Conservation (phyloP, 495 filamentous ascomycete genomes). For the Pseudoneurospora amorphoporcata region DNA sequence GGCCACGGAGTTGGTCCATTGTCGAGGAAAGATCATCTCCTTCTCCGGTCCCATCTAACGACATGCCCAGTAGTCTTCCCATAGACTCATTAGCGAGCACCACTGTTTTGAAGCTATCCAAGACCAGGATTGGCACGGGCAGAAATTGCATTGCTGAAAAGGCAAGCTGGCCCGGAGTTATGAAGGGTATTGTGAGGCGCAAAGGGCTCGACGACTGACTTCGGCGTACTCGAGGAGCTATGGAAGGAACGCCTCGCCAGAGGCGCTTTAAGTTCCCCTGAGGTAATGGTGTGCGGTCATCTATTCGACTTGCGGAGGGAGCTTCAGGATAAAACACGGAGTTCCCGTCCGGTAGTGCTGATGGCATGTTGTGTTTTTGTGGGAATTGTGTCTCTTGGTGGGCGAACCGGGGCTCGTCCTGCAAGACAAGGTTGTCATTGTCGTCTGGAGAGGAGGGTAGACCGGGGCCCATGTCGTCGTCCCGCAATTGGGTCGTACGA, state of each 20-base stretch:
- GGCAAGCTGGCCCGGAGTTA: conserved; percentile 38
- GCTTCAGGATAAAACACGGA: not conserved
- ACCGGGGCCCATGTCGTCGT: conserved; percentile 7
- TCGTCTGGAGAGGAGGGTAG: not conserved
- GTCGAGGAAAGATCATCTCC: conserved; percentile 20
- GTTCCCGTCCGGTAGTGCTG: not conserved
- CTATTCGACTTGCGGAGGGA: not conserved
- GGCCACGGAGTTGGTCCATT: conserved; percentile 42
- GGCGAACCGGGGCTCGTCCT: not conserved
- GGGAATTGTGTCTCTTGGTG: not conserved
- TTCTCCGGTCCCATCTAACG: conserved; percentile 19
- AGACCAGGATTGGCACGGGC: conserved; percentile 54
- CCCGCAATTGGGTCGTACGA: not conserved
- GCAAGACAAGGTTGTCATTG: not conserved
- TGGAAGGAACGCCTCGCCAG: not conserved
- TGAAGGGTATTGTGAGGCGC: conserved; percentile 26
- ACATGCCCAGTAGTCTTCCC: conserved; percentile 49
- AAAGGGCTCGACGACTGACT: conserved; percentile 25
- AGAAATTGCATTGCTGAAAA: conserved; percentile 59
- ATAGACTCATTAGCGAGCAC: conserved; percentile 63
- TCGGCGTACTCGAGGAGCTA: not conserved
- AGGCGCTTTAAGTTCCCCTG: not conserved
- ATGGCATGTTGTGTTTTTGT: not conserved
- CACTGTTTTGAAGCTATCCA: conserved; percentile 52
- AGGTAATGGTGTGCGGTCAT: not conserved